phyloP scores from a whole-genome alignment of 768 basidiomycete genomes.

The Coprinopsis sp. region DNA sequence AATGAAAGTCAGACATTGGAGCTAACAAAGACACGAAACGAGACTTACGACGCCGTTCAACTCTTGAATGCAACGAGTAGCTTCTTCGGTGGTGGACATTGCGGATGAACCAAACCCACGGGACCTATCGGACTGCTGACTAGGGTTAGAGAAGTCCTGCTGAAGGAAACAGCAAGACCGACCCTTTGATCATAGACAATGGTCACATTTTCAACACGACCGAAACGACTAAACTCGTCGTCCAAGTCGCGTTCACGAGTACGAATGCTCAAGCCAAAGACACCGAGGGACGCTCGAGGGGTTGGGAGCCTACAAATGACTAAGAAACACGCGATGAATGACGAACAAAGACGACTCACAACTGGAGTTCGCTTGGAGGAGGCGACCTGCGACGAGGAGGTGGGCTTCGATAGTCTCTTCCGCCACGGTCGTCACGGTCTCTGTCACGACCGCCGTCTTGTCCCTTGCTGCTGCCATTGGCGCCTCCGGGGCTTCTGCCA shows the following conservation, averaged over 20 bases:
- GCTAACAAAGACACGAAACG: background rate
- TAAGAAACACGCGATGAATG: slow-evolving; percentile 23
- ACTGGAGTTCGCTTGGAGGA: slow-evolving; percentile 61
- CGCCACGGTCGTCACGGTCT: slow-evolving; percentile 26
- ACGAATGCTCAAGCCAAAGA: slow-evolving; percentile 97
- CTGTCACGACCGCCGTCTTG: slow-evolving; percentile 37
- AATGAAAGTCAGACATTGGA: slow-evolving; percentile 8
- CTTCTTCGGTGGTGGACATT: slow-evolving; percentile 90
- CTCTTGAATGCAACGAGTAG: slow-evolving; percentile 79
- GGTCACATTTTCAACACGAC: slow-evolving; percentile 89
- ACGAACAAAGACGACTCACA: slow-evolving; percentile 41
- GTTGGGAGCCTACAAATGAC: slow-evolving; percentile 67
- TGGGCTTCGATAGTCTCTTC: slow-evolving; percentile 30
- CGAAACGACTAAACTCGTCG: slow-evolving; percentile 87
- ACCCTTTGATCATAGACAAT: slow-evolving; percentile 97
- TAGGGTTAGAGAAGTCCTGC: slow-evolving; percentile 2
- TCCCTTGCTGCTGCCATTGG: slow-evolving; percentile 38
- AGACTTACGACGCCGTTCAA: slow-evolving; percentile 84
- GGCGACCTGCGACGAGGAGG: slow-evolving; percentile 52
- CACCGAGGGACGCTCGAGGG: slow-evolving; percentile 87
- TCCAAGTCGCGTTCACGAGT: slow-evolving; percentile 92
- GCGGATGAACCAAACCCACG: slow-evolving; percentile 95
- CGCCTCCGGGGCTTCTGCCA: slow-evolving; percentile 33
- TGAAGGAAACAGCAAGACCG: slow-evolving; percentile 30
- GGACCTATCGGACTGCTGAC: slow-evolving; percentile 79